Evolutionary conservation across 176 grass and related monocot species (phyloP).

Genomic region (Zoysia japonica): DNA sequence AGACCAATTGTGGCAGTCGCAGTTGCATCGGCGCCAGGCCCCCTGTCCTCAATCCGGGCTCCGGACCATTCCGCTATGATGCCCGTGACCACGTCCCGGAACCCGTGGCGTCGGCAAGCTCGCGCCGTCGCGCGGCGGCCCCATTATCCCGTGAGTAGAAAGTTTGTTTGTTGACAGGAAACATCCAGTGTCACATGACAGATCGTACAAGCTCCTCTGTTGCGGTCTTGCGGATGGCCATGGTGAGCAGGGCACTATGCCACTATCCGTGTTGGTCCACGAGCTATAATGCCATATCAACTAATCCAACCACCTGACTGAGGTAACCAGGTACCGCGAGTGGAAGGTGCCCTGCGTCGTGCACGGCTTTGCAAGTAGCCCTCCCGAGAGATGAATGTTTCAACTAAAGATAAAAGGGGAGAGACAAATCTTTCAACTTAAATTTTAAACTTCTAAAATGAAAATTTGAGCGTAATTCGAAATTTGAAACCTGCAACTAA

Average conservation of each 20-base stretch:
- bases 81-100: conserved; percentile 5
- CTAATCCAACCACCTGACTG: not conserved
- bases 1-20: too few relatives aligned
- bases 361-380: conserved; percentile 23
- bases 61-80: conserved; percentile 7
- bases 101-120: not conserved
- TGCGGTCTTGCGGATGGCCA: not conserved
- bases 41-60: too few relatives aligned
- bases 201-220: not conserved
- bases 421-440: not conserved
- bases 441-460: too few relatives aligned
- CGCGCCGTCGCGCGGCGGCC: not conserved
- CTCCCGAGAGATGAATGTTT: not conserved
- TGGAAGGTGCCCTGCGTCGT: conserved; percentile 4
- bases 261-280: not conserved
- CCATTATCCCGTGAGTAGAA: conserved; percentile 9
- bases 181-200: conserved; percentile 13
- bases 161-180: not conserved
- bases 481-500: not conserved
- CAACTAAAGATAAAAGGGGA: not conserved
- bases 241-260: not conserved
- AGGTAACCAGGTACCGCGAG: not conserved
- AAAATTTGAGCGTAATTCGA: not conserved
- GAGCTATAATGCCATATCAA: conserved; percentile 14
- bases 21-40: too few relatives aligned